These are phyloP conservation scores for Zasmidium citrigriseum DNA, from an alignment of 2,329 filamentous ascomycete species.

Conservation along the genomic window DNA sequence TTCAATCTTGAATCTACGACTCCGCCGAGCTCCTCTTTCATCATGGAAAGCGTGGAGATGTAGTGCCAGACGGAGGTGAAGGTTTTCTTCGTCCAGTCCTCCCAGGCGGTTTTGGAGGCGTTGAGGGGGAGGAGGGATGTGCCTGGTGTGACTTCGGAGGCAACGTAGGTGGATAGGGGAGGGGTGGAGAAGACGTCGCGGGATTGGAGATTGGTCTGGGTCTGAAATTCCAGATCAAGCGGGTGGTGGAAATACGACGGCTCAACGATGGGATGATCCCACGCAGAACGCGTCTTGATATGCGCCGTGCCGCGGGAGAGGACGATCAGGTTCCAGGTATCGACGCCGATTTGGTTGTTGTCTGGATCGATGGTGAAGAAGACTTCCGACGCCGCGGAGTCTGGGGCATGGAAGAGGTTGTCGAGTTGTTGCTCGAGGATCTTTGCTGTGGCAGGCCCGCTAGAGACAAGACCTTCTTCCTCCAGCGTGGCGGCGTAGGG, in stretches of 20 bases:
- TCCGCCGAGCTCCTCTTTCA: conserved; percentile 31
- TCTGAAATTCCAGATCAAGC: conserved; percentile 39
- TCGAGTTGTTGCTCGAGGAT: conserved; percentile 28
- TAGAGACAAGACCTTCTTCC: conserved; percentile 20
- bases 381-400: conserved; percentile 31
- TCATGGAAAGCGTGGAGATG: conserved; percentile 30
- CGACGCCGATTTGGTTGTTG: conserved; percentile 35
- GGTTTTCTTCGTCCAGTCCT: conserved; percentile 24
- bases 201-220: conserved; percentile 35
- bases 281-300: conserved; percentile 26
- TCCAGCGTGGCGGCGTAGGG: conserved; percentile 30
- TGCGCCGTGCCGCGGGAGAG: conserved; percentile 29
- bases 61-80: conserved; percentile 34
- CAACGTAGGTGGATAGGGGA: conserved; percentile 29
- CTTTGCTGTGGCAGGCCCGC: conserved; percentile 20
- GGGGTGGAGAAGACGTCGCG: conserved; percentile 31
- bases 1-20: conserved; percentile 39
- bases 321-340: conserved; percentile 40
- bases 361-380: conserved; percentile 40
- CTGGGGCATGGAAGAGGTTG: conserved; percentile 26
- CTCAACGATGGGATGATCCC: conserved; percentile 41
- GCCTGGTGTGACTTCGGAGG: conserved; percentile 31
- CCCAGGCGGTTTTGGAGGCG: conserved; percentile 23
- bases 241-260: conserved; percentile 46
- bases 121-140: conserved; percentile 6